phyloP scores from a whole-genome alignment of 176 grass and related monocot genomes.

The sorghum (Sorghum bicolor) region DNA sequence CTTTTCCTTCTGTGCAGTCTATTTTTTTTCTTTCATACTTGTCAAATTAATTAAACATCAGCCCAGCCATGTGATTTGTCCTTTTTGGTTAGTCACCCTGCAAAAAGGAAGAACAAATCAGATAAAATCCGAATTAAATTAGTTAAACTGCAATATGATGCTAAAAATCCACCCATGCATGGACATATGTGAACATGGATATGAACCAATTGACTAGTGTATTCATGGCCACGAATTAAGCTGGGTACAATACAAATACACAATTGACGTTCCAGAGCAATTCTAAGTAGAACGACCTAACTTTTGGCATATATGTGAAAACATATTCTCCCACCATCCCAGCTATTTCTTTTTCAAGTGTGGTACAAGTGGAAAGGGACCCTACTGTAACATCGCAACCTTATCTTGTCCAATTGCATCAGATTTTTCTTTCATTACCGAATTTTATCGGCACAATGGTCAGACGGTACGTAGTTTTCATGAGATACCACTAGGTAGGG shows the following conservation, averaged over 20 bases:
- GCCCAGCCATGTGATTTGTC: constrained; percentile 11
- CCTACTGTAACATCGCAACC: constrained; percentile 3
- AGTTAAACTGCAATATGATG: not conserved
- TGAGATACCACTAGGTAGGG: not conserved
- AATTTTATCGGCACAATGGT: not conserved
- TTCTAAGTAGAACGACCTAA: constrained; percentile 15
- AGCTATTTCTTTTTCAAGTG: not conserved
- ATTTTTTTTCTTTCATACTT: not conserved
- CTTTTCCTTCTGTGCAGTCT: constrained; percentile 2
- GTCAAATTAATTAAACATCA: constrained; percentile 10
- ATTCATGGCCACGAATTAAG: constrained; percentile 30
- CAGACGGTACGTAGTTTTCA: constrained; percentile 29
- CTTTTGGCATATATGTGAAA: constrained; percentile 6
- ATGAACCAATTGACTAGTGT: constrained; percentile 14
- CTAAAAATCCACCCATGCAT: not conserved
- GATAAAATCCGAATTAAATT: not conserved
- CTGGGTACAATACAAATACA: constrained; percentile 10
- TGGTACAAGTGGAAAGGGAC: not conserved
- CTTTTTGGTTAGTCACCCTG: constrained; percentile 35
- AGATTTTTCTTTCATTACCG: not conserved
- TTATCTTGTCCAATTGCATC: constrained; percentile 37
- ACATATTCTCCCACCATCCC: not conserved
- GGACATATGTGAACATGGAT: constrained; percentile 18
- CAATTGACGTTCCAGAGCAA: constrained; percentile 22
- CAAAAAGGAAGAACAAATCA: constrained; percentile 4